Base-by-base conservation (phyloP, 208 protist genomes). In the Leptomonas pyrrhocoris region DNA sequence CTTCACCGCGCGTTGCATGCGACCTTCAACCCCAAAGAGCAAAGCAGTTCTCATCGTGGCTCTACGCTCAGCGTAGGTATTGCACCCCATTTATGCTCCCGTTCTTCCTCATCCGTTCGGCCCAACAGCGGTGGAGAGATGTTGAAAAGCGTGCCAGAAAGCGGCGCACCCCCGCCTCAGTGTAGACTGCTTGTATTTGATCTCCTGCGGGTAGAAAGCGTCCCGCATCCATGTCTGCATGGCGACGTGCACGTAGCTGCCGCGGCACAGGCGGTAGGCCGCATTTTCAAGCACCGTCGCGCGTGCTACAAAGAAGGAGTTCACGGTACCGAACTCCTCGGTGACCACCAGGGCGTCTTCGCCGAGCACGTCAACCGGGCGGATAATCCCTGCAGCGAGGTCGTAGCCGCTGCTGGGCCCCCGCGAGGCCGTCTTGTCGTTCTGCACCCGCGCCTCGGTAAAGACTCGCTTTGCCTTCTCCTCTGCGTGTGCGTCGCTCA, bases 271-370 rank as follows among this genome's bases (percentile, higher is more conserved):
- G 9, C 74, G 73, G 72, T 88, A 88, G 8, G 92, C 92, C 25
- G 81, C 81, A 74, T 90, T 92, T 71, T 92, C 87, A 30, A 94
- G 72, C 38, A 93, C 75, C 23, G 84, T 27, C 9, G 85, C 77
- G 31, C 89, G 85, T 9, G 72, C 67, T 0, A 94, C 80, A 53
- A 90, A 86, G 48, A 90, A 15, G 7, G 58, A 45, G 54, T 79
- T 80, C 11, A 92, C 73, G 4, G 89, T 96, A 28, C 89, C 89
- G 63, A 96, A 96, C 68, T 89, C 84, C 72, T 96, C 74, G 23
- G 77, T 80, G 55, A 93, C 77, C 31, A 72, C 36, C 15, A 95
- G 64, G 34, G 64, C 79, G 31, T 84, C 81, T 42, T 66, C 58
- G 36, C 81, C 83, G 31, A 93, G 68, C 62, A 84, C 80, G 15